Evolutionary conservation across 345 rosid genomes (phyloP).

Genomic region (Hirschfeldia incana): DNA sequence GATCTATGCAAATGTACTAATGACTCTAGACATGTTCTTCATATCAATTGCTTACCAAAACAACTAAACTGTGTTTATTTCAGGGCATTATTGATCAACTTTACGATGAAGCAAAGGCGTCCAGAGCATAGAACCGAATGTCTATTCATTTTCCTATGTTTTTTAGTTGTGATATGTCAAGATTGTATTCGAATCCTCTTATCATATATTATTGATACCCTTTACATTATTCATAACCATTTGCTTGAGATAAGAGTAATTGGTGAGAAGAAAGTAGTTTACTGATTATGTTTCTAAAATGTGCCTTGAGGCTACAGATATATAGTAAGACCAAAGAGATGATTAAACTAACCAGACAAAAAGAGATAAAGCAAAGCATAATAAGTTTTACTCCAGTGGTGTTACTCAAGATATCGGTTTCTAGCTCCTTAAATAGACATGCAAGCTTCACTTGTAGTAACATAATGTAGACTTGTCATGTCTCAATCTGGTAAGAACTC

Average conservation of each 20-base stretch:
- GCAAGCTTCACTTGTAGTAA: background rate
- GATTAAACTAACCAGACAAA: too few relatives aligned
- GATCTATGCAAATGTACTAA: background rate
- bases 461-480: background rate
- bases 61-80: background rate
- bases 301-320: too few relatives aligned
- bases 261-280: too few relatives aligned
- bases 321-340: too few relatives aligned
- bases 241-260: too few relatives aligned
- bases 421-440: too few relatives aligned
- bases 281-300: too few relatives aligned
- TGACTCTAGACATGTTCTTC: constrained; percentile 4
- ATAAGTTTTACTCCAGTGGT: too few relatives aligned
- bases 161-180: constrained; percentile 9
- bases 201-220: constrained; percentile 2
- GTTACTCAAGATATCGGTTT: too few relatives aligned
- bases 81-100: constrained; percentile 68
- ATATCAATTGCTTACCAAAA: background rate
- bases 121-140: constrained; percentile 44
- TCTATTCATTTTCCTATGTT: constrained; percentile 20
- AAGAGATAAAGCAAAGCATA: too few relatives aligned
- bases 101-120: constrained; percentile 68
- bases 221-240: background rate
- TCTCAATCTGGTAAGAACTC: background rate
- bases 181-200: constrained; percentile 8